phyloP scores from a whole-genome alignment of 768 basidiomycete genomes.

The Mycena chlorophos region DNA sequence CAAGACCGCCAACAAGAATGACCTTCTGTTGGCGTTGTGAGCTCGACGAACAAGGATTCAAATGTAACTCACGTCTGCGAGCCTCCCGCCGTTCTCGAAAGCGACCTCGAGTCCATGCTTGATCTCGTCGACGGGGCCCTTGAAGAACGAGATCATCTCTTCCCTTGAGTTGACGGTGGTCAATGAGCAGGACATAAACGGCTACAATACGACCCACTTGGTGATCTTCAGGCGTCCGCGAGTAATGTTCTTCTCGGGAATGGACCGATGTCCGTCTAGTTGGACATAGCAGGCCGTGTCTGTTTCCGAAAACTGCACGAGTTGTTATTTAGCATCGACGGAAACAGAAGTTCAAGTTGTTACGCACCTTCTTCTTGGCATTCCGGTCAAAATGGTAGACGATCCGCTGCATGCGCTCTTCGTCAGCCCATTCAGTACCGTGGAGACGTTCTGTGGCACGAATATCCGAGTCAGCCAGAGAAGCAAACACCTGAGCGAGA shows the following conservation, averaged over 20 bases:
- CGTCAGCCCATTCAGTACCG: slow-evolving; percentile 23
- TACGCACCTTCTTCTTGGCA: slow-evolving; percentile 24
- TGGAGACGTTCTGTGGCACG: slow-evolving; percentile 5
- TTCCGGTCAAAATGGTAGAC: slow-evolving; percentile 25
- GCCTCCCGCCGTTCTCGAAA: slow-evolving; percentile 21
- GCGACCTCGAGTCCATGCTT: slow-evolving; percentile 21
- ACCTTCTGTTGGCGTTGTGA: slow-evolving; percentile 23
- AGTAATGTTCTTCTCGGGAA: slow-evolving; percentile 17
- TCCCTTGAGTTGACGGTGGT: slow-evolving; percentile 1
- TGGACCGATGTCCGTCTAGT: slow-evolving; percentile 17
- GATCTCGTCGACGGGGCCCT: slow-evolving; percentile 16
- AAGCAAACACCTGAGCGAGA: not conserved
- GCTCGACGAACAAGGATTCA: not conserved
- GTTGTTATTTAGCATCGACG: not conserved
- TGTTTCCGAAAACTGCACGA: slow-evolving; percentile 14
- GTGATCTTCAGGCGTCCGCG: slow-evolving; percentile 23
- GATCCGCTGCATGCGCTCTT: slow-evolving; percentile 16
- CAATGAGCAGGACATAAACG: not conserved
- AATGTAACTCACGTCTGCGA: slow-evolving; percentile 18
- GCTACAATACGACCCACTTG: slow-evolving; percentile 6
- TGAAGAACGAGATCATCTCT: slow-evolving; percentile 23
- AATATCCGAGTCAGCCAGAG: not conserved
- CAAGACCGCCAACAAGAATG: slow-evolving; percentile 32
- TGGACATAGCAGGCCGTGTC: slow-evolving; percentile 18
- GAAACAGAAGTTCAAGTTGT: not conserved